Base-by-base conservation (phyloP, 805 yeast species). In the Grigorovia yakushimaensis region DNA sequence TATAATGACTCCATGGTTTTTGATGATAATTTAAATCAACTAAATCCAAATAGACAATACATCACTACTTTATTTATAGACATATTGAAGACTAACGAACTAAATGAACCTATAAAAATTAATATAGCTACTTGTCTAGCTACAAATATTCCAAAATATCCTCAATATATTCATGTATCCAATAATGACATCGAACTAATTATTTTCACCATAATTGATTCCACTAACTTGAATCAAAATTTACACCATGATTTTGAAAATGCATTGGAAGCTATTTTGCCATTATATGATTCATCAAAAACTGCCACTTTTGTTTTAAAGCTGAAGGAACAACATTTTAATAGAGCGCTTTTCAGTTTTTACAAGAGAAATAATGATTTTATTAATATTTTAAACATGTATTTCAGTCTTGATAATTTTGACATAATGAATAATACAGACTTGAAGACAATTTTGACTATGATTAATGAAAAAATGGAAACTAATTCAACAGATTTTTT, bases 121-220 rank as follows among this genome's bases (percentile, higher is more conserved):
- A 51, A 64, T 39, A 61, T 86, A 44, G 73, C 86, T 2, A 76
- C 87, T 3, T 93, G 91, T 58, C 64, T 91, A 33, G 85, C 91
- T 0, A 66, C 91, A 49, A 89, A 85, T 58, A 79, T 82, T 51
- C 83, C 96, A 2, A 93, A 91, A 59, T 91, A 84, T 61, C 72
- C 78, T 11, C 98, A 91, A 63, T 89, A 86, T 51, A 73, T 91
- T 10, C 72, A 87, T 41, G 62, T 93, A 1, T 76, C 88, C 0
- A 93, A 82, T 47, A 69, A 78, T 1, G 65, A 71, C 2, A 59
- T 84, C 39, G 73, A 74, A 5, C 59, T 63, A 3, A 66, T 83
- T 0, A 66, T 84, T 22, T 65, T 70, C 4, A 64, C 62, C 3
- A 64, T 88, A 35, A 82, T 86, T 54, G 54, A 68, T 18, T 67